These are phyloP conservation scores for Leucaena leucocephala DNA, from an alignment of 306 rosid genomes.

Conservation along the genomic window DNA sequence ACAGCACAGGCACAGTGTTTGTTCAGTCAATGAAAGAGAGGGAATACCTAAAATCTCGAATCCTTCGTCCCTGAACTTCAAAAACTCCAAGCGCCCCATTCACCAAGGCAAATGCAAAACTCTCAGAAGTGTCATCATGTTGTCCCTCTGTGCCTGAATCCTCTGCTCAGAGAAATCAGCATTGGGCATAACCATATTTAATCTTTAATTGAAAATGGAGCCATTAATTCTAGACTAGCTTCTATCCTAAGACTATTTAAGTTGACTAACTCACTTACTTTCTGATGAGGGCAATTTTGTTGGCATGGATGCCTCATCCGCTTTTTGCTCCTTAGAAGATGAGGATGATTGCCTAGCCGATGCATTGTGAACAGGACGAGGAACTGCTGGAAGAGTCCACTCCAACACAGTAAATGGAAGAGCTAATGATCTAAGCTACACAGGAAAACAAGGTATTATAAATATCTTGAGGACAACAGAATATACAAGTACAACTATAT, in stretches of 20 bases:
- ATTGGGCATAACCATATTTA: conserved; percentile 36
- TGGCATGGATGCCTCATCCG: conserved; percentile 52
- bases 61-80: conserved; percentile 92
- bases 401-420: conserved; percentile 99
- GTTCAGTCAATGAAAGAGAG: conserved; percentile 32
- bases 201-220: conserved; percentile 31
- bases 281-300: conserved; percentile 56
- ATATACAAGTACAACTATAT: conserved; percentile 15
- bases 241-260: conserved; percentile 30
- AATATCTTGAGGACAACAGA: conserved; percentile 43
- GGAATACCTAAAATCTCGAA: conserved; percentile 90
- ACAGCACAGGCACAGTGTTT: conserved; percentile 11
- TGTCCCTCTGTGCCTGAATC: conserved; percentile 69
- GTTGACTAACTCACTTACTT: conserved; percentile 68
- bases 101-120: conserved; percentile 93
- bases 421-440: conserved; percentile 99
- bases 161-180: conserved; percentile 54
- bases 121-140: conserved; percentile 86
- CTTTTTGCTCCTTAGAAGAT: conserved; percentile 52
- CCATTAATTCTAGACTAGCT: conserved; percentile 34
- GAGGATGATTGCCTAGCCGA: conserved; percentile 42
- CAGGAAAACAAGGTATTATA: conserved; percentile 58
- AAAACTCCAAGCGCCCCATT: conserved; percentile 99
- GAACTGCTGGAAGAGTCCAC: conserved; percentile 98
- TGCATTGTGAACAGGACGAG: conserved; percentile 62